phyloP scores from a whole-genome alignment of 768 basidiomycete species.

The Scleroderma bovista region DNA sequence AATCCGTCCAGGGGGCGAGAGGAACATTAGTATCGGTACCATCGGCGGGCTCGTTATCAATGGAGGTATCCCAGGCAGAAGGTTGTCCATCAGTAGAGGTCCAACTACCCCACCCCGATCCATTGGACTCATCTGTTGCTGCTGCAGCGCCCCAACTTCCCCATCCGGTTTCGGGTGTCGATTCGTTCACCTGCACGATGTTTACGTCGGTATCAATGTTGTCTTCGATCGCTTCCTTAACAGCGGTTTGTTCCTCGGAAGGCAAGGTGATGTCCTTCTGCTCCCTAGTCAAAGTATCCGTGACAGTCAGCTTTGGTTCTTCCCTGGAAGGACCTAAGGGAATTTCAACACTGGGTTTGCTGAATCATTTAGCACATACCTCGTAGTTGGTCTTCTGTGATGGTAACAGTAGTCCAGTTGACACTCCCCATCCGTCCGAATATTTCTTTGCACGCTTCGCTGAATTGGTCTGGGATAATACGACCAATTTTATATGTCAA shows the following conservation, averaged over 20 bases:
- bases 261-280: conserved; percentile 16
- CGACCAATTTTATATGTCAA: conserved; percentile 34
- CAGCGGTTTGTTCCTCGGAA: conserved; percentile 14
- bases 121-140: neutral
- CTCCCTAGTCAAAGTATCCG: conserved; percentile 10
- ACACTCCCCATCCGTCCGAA: conserved; percentile 46
- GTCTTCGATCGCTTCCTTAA: conserved; percentile 26
- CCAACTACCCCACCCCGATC: conserved; percentile 5
- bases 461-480: conserved; percentile 41
- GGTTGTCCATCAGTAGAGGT: conserved; percentile 2
- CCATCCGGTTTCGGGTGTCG: conserved; percentile 2
- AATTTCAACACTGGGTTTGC: neutral
- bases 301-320: conserved; percentile 15
- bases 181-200: neutral
- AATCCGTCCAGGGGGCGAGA: conserved; percentile 10
- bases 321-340: neutral
- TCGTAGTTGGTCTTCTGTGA: conserved; percentile 2
- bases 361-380: neutral
- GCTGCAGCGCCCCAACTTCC: conserved; percentile 10
- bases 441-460: conserved; percentile 40
- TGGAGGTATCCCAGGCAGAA: conserved; percentile 8
- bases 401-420: conserved; percentile 23
- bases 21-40: neutral
- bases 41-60: neutral
- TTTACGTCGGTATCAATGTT: conserved; percentile 18